Base-by-base conservation (phyloP, 306 rosid genomes). In the Malus fusca region DNA sequence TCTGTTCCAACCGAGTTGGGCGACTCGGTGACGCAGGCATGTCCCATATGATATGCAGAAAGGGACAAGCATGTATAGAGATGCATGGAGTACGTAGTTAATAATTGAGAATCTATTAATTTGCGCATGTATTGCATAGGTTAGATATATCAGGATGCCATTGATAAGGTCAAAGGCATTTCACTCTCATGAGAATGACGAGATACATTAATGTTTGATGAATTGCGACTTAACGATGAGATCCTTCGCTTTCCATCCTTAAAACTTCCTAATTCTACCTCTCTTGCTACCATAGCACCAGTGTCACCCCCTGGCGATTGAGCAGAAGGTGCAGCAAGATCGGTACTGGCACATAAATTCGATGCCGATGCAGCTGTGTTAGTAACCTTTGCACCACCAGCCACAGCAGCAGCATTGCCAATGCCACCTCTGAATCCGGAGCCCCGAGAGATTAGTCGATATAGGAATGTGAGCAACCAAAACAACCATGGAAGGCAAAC, bases 401-500 rank as follows among this genome's bases (percentile, higher is more conserved):
- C 73, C 1, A 62, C 52, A 17, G 62, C 60, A 12, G 23, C 23
- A 0, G 51, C 79, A 2, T 65, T 33, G 61, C n/a, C 51, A 3
- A 60, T 66, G 2, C 78, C 58, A 37, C 73, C 69, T 64, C 97
- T 81, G 69, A 14, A 79, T 75, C 90, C 91, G 23, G 33, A 85
- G 42, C 78, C 60, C 72, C 96, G 80, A 13, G 92, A 85, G 58
- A 89, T 12, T 42, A 90, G 10, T 75, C 97, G 81, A 46, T 93
- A 91, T 21, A 90, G 6, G 84, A 82, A 88, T 1, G 98, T 93
- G 33, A 88, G 43, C 14, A 85, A 8, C 97, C 98, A 93, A 71
- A 91, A 93, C 37, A 85, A 69, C 97, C 98, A 93, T n/a, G 98
- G 98, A 66, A 93, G 81, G 61, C 92, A 84, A 68, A 93, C 88